These are phyloP conservation scores for Hymenochaete sp. DNA, from an alignment of 1,284 basidiomycete species.

Conservation along the genomic window DNA sequence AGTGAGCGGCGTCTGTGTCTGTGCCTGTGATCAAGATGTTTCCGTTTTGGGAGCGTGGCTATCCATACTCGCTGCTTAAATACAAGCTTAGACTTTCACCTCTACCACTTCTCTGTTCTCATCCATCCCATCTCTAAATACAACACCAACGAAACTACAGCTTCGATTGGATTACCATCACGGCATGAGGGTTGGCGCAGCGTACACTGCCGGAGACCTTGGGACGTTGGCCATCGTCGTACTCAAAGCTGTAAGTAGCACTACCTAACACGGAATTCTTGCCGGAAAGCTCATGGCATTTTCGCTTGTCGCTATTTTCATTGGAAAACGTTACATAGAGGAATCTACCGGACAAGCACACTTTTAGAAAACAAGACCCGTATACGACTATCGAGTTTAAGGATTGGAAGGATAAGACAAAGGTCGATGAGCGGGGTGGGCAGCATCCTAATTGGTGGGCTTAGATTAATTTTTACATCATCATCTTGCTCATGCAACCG, in stretches of 20 bases:
- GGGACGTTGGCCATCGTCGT: conserved; percentile 68
- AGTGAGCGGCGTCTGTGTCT: no score
- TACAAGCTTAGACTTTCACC: no score
- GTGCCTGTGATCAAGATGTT: no score
- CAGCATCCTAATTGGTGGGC: conserved; percentile 64
- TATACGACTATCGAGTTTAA: conserved; percentile 42
- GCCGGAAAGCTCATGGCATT: not conserved
- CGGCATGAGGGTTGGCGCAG: no score
- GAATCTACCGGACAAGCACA: conserved; percentile 63
- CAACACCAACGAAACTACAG: no score
- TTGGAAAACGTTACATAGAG: conserved; percentile 21
- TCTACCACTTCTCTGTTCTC: no score
- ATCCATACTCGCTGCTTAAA: no score
- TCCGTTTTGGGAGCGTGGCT: no score
- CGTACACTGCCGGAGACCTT: no score
- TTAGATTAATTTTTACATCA: not conserved
- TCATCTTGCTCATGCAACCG: not conserved
- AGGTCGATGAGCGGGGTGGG: conserved; percentile 60
- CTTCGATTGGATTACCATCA: no score
- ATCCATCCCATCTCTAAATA: no score
- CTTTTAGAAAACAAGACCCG: conserved; percentile 70
- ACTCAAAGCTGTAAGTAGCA: conserved; percentile 44
- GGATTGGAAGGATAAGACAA: conserved; percentile 46
- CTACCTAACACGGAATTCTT: not conserved
- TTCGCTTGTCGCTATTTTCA: not conserved